A percentile compares a stretch with the other conserved stretches of the same genome.
phyloP scores from a whole-genome alignment of 345 rosid species.

The Mercurialis annua region DNA sequence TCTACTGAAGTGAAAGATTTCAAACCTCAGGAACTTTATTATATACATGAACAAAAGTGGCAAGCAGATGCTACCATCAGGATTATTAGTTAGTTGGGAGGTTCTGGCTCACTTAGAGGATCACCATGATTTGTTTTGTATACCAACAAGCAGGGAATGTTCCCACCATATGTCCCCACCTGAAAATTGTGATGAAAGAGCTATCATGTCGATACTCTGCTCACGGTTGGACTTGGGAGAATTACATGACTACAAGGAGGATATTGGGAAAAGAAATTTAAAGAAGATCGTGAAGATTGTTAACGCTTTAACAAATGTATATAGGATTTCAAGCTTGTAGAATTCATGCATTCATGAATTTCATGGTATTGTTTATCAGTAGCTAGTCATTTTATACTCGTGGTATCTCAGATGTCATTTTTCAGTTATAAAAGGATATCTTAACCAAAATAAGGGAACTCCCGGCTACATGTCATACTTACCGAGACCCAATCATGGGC shows the following conservation, averaged over 20 bases:
- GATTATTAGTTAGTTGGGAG: not conserved
- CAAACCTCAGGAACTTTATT: not conserved
- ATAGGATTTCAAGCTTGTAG: not conserved
- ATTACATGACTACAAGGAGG: not conserved
- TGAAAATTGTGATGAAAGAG: slow-evolving; percentile 14
- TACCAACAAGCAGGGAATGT: slow-evolving; percentile 1
- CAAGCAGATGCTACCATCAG: not conserved
- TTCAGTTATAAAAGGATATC: not conserved
- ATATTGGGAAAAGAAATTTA: not conserved
- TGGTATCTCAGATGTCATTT: not conserved
- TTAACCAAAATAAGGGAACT: not conserved
- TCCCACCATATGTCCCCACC: slow-evolving; percentile 13
- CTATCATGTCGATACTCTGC: not conserved
- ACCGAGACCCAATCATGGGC: no score
- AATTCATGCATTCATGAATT: not conserved
- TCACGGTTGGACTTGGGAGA: slow-evolving; percentile 4
- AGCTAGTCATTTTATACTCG: not conserved
- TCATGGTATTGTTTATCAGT: not conserved
- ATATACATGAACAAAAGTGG: not conserved
- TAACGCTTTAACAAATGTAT: not conserved
- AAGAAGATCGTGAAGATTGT: not conserved
- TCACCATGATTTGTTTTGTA: slow-evolving; percentile 9
- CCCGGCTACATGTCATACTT: not conserved
- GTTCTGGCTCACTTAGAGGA: slow-evolving; percentile 13
- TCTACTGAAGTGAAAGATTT: not conserved